Percentiles rank a stretch among this genome's conserved stretches.
Conservation (phyloP, 257 asterid genomes). For the Osmanthus fragrans region DNA sequence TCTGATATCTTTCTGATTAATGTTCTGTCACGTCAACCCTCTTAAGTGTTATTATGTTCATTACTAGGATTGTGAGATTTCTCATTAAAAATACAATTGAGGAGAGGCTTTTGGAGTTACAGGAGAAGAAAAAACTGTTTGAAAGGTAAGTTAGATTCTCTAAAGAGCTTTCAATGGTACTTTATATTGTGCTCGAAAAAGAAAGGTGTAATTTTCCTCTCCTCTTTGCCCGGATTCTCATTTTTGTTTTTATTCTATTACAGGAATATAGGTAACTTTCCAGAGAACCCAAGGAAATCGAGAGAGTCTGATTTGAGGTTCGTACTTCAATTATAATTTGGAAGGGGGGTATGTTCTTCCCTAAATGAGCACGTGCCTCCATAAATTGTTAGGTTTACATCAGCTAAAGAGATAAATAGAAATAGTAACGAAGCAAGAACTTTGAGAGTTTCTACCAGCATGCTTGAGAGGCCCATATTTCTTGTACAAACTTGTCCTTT, state of each 20-base stretch:
- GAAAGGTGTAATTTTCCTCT: background rate
- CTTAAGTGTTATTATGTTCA: background rate
- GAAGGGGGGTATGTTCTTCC: background rate
- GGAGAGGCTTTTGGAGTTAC: slow-evolving; percentile 85
- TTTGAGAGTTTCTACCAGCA: too few relatives aligned
- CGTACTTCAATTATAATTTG: slow-evolving; percentile 48
- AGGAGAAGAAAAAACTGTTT: slow-evolving; percentile 83
- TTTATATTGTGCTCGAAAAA: too few relatives aligned
- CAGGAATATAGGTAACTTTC: slow-evolving; percentile 82
- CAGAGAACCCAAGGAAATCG: slow-evolving; percentile 75
- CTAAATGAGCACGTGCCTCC: too few relatives aligned
- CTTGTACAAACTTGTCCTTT: too few relatives aligned
- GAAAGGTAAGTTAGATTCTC: slow-evolving; percentile 67
- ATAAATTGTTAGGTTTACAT: too few relatives aligned
- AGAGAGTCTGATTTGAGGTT: slow-evolving; percentile 79
- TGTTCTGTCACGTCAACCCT: background rate
- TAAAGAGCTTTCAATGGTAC: background rate
- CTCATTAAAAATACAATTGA: slow-evolving; percentile 79
- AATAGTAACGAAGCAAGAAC: too few relatives aligned
- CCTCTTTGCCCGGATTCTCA: background rate
- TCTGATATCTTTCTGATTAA: background rate
- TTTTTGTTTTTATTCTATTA: slow-evolving; percentile 18
- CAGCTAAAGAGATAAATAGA: too few relatives aligned
- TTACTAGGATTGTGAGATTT: slow-evolving; percentile 77
- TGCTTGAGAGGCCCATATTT: too few relatives aligned